Evolutionary conservation across 1,284 basidiomycete genomes (phyloP).

Genomic region (Caloboletus firmus): DNA sequence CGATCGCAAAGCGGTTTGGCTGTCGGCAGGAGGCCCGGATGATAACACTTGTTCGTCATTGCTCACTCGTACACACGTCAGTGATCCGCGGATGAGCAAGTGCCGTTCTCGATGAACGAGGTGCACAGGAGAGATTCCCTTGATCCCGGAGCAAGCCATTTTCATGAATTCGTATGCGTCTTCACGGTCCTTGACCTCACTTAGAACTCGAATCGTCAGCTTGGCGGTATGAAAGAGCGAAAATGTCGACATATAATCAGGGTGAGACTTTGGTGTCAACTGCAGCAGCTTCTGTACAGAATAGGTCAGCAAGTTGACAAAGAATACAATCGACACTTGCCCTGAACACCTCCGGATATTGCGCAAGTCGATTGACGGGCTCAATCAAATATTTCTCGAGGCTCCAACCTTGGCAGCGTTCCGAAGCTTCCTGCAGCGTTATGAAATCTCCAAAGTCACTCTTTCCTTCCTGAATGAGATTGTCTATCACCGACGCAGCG

Average conservation of each 20-base stretch:
- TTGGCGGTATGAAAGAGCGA: conserved; percentile 68
- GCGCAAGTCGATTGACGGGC: conserved; percentile 71
- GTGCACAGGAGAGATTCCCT: conserved; percentile 51
- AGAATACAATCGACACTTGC: conserved; percentile 46
- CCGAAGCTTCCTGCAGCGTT: conserved; percentile 61
- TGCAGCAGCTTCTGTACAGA: conserved; percentile 56
- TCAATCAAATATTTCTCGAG: conserved; percentile 71
- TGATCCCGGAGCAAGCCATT: conserved; percentile 57
- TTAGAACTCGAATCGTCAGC: conserved; percentile 69
- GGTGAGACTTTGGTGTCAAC: conserved; percentile 65
- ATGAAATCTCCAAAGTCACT: conserved; percentile 86
- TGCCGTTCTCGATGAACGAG: conserved; percentile 71
- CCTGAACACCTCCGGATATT: conserved; percentile 73
- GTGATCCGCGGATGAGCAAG: conserved; percentile 66
- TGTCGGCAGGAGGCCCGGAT: not conserved
- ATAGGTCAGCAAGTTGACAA: conserved; percentile 11
- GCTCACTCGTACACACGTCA: conserved; percentile 40
- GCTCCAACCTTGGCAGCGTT: conserved; percentile 57
- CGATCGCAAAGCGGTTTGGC: not conserved
- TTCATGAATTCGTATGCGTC: conserved; percentile 78
- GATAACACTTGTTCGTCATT: conserved; percentile 10
- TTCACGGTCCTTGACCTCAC: conserved; percentile 80
- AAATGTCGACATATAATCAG: conserved; percentile 66
- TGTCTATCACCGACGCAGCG: conserved; percentile 55
- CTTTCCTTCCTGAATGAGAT: conserved; percentile 49